Conservation (phyloP, 2,329 filamentous ascomycete species). For the Malbranchea zuffiana region DNA sequence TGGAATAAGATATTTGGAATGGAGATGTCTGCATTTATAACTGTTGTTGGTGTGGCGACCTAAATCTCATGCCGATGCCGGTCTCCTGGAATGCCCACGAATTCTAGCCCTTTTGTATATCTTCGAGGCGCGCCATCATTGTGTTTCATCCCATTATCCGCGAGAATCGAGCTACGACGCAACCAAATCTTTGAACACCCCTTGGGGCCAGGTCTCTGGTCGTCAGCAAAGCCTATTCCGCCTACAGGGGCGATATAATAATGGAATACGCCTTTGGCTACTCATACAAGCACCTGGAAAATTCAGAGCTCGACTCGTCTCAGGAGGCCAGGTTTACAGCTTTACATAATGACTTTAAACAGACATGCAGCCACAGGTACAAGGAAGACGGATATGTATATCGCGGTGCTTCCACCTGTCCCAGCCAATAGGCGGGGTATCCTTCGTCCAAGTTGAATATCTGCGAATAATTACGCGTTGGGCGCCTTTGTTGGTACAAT, state of each 20-base stretch:
- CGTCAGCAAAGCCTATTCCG: slow-evolving; percentile 16
- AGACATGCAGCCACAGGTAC: no score
- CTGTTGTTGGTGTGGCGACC: slow-evolving; percentile 16
- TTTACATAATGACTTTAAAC: no score
- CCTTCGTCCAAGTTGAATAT: no score
- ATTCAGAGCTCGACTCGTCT: slow-evolving; percentile 17
- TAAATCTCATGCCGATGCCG: slow-evolving; percentile 18
- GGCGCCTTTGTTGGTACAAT: no score
- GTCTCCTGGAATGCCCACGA: no score
- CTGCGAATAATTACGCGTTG: no score
- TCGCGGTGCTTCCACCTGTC: no score
- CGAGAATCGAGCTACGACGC: slow-evolving; percentile 18
- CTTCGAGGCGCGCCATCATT: slow-evolving; percentile 15
- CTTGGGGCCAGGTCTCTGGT: slow-evolving; percentile 9
- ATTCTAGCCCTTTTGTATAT: no score
- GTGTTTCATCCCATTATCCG: slow-evolving; percentile 19
- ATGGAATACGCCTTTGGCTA: slow-evolving; percentile 21
- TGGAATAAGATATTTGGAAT: slow-evolving; percentile 19
- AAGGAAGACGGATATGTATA: no score
- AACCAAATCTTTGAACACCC: slow-evolving; percentile 15
- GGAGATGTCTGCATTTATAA: slow-evolving; percentile 21
- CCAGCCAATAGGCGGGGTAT: no score
- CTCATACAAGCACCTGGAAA: slow-evolving; percentile 19
- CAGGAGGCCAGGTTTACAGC: no score
- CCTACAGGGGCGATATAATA: slow-evolving; percentile 20